These are phyloP conservation scores for Calonectria ilicicola DNA, from an alignment of 2,329 filamentous ascomycete genomes.

Conservation along the genomic window DNA sequence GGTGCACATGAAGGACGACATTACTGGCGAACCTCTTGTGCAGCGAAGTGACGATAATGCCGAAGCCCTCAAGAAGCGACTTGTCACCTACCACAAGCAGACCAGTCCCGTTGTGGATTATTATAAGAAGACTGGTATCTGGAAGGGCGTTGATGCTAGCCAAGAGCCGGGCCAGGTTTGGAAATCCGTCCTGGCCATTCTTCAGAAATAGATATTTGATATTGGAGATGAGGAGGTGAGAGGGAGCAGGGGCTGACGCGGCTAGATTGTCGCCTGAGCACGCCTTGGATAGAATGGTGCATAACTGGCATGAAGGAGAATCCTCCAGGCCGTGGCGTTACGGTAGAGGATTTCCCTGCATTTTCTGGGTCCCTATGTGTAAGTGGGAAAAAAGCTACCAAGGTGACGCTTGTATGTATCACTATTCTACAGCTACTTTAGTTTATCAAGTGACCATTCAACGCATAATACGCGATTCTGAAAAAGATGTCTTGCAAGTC, in stretches of 20 bases:
- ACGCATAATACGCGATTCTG: conserved; percentile 6
- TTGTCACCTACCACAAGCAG: conserved; percentile 93
- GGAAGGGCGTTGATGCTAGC: conserved; percentile 94
- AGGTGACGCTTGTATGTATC: conserved; percentile 46
- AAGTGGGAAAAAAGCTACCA: conserved; percentile 42
- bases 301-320: conserved; percentile 35
- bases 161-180: conserved; percentile 96
- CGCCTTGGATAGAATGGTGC: conserved; percentile 42
- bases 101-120: conserved; percentile 93
- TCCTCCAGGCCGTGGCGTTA: conserved; percentile 43
- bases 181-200: conserved; percentile 90
- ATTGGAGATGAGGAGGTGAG: background rate
- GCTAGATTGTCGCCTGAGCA: conserved; percentile 17
- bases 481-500: background rate
- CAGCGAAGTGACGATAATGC: conserved; percentile 98
- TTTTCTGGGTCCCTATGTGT: conserved; percentile 40
- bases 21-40: conserved; percentile 95
- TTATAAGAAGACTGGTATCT: conserved; percentile 98
- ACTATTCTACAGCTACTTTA: conserved; percentile 33
- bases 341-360: conserved; percentile 42
- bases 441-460: conserved; percentile 37
- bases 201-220: conserved; percentile 63
- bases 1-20: conserved; percentile 91
- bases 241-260: background rate
- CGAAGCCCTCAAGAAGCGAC: conserved; percentile 93